Evolutionary conservation across 495 filamentous ascomycete species (phyloP), one percentile per base, ranked within the genome.

Genomic region (Penicillium pancosmium): DNA sequence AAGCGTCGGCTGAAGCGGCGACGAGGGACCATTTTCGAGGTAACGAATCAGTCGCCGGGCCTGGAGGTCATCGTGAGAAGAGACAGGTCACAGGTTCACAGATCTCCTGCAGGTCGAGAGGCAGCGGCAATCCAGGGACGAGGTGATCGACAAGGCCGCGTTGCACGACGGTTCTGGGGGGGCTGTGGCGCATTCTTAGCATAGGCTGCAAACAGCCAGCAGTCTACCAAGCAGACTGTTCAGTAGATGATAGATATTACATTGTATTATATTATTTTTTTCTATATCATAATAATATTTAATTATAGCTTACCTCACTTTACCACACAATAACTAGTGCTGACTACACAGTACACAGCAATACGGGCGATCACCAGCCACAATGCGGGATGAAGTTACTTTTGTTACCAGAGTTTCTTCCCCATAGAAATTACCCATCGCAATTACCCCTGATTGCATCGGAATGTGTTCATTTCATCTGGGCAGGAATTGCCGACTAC

Each of bases 1-100:
- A 70, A 62, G 56, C 69, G 73, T 44, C 70, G 73, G 59, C 68
- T 68, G 43, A 66, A 68, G 23, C 62, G 59, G 50, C 69, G 70
- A 19, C 65, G 67, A 61, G 67, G 54, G 38, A 70, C 55, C 72
- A 75, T 77, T 25, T 43, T 71, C 59, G 19, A 55, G 44, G 33
- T 48, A 23, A 48, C 13, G 15, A 23, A 53, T 65, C 62, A 68
- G 54, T 65, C 50, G 47, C 57, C 57, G 9, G 56, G 34, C 27
- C 36, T 27, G 16, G 62, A 57, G 35, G 25, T 60, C 66, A 63
- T 63, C 54, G 47, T 63, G 52, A 6, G 35, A 44, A 19, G 34
- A 50, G 43, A 50, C 46, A 60, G 46, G 52, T 49, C 27, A 31
- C 27, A 31, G 27, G 27, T 31, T 31, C 27, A 31, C 15, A 38